phyloP scores from a whole-genome alignment of 306 rosid species.

The Pachyrhizus erosus region DNA sequence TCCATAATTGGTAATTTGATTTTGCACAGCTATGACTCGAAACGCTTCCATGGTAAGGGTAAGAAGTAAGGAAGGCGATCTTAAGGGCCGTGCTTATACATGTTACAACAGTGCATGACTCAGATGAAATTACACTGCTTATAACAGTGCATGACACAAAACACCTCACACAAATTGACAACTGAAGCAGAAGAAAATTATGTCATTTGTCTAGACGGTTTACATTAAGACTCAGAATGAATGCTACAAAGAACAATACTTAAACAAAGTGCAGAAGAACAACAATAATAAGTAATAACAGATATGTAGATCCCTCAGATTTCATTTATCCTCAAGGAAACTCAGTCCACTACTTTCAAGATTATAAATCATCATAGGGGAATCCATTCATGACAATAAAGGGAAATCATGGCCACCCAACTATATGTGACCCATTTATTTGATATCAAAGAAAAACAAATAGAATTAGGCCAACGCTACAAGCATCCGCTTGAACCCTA shows the following conservation, averaged over 20 bases:
- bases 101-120: neutral
- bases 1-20: slow-evolving; percentile 39
- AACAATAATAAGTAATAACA: neutral
- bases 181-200: neutral
- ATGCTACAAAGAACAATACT: neutral
- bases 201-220: neutral
- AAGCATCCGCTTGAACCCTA: neutral
- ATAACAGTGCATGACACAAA: slow-evolving; percentile 14
- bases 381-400: neutral
- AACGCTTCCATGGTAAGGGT: slow-evolving; percentile 66
- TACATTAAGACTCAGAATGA: neutral
- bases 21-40: slow-evolving; percentile 89
- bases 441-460: neutral
- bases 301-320: slow-evolving; percentile 53
- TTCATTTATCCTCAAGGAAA: slow-evolving; percentile 49
- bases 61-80: slow-evolving; percentile 95
- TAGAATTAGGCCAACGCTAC: neutral
- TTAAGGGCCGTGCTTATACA: slow-evolving; percentile 79
- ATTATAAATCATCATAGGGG: slow-evolving; percentile 52
- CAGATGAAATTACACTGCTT: neutral
- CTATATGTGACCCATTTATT: neutral
- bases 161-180: neutral
- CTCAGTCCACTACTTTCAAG: slow-evolving; percentile 72
- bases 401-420: too few relatives aligned
- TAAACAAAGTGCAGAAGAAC: neutral